phyloP scores from a whole-genome alignment of 495 filamentous ascomycete species.

The Penicillium longicatenatum region DNA sequence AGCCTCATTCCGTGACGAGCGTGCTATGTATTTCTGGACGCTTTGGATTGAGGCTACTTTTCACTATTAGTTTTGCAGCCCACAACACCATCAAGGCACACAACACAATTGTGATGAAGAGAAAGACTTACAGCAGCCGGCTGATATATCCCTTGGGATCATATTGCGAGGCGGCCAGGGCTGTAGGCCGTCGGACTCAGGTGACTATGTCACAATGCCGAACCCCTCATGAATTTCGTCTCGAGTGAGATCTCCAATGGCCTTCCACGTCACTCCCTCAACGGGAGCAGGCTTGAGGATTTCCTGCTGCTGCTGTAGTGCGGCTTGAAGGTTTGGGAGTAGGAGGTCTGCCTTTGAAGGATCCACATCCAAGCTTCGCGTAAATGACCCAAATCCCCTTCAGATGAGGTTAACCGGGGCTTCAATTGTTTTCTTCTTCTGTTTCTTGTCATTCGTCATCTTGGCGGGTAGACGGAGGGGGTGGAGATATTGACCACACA shows the following conservation, averaged over 20 bases:
- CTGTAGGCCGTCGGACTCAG: not conserved
- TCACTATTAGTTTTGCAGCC: not conserved
- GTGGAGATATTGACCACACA: not conserved
- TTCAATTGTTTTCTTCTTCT: not conserved
- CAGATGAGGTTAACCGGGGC: not conserved
- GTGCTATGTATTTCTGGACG: slow-evolving; percentile 3
- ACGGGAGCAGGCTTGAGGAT: not conserved
- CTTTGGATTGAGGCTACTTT: slow-evolving; percentile 1
- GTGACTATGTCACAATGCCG: not conserved
- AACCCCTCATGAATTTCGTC: not conserved
- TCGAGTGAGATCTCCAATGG: not conserved
- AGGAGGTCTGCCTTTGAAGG: not conserved
- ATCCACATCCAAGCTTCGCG: not conserved
- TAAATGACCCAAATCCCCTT: not conserved
- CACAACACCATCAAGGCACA: not conserved
- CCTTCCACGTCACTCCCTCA: not conserved
- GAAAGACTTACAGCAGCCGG: not conserved
- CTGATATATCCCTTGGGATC: not conserved
- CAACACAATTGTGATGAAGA: too few species aligned
- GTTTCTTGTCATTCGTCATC: not conserved
- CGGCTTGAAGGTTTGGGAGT: not conserved
- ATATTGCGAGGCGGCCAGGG: not conserved
- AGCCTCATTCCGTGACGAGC: slow-evolving; percentile 1
- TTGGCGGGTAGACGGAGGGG: not conserved
- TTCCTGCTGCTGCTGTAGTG: not conserved